Evolutionary conservation across 768 basidiomycete genomes (phyloP).

Genomic region (Coprinellus aureogranulatus): DNA sequence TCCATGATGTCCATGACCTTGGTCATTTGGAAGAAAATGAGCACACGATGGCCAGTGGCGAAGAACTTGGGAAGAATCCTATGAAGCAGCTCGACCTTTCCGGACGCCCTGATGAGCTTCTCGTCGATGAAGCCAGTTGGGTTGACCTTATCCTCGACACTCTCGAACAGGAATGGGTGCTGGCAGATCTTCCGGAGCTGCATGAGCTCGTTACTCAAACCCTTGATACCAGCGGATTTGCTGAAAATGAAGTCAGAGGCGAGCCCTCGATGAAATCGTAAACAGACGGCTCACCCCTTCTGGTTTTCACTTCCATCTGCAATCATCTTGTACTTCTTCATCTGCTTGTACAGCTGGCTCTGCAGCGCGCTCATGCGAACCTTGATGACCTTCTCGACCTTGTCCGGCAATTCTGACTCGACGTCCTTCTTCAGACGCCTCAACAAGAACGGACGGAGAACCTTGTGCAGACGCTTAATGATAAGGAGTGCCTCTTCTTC

Average conservation of each 20-base stretch:
- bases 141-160: constrained; percentile 92
- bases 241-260: constrained; percentile 42
- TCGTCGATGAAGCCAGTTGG: constrained; percentile 80
- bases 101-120: constrained; percentile 79
- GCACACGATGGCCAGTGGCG: constrained; percentile 84
- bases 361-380: constrained; percentile 92
- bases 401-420: constrained; percentile 92
- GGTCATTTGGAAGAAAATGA: constrained; percentile 99
- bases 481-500: constrained; percentile 99
- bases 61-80: constrained; percentile 96
- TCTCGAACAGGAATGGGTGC: constrained; percentile 95
- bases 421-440: constrained; percentile 95
- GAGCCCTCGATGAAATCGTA: too few relatives aligned
- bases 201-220: constrained; percentile 93
- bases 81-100: constrained; percentile 90
- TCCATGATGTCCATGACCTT: constrained; percentile 99
- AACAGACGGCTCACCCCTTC: constrained; percentile 61
- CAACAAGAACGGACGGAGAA: constrained; percentile 90
- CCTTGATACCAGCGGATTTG: constrained; percentile 77
- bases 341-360: constrained; percentile 90
- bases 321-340: constrained; percentile 98
- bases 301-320: constrained; percentile 72
- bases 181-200: constrained; percentile 98
- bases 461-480: constrained; percentile 94
- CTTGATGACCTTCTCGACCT: constrained; percentile 98